These are phyloP conservation scores for Candida cerambycidarum DNA, from an alignment of 805 yeast genomes.

Conservation along the genomic window DNA sequence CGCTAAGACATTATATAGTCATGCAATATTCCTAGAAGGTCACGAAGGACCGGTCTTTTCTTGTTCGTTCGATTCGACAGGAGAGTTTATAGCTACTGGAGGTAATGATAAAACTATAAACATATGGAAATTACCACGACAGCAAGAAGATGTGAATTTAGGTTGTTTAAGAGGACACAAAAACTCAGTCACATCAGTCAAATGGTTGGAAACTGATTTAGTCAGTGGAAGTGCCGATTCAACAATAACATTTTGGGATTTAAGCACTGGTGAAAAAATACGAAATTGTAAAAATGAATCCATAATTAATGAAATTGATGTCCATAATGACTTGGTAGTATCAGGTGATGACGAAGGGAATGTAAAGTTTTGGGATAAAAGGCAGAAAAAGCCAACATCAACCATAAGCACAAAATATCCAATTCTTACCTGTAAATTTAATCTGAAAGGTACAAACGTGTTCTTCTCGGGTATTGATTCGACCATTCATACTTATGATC, in stretches of 20 bases:
- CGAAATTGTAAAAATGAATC: slow-evolving; percentile 43
- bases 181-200: slow-evolving; percentile 59
- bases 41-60: slow-evolving; percentile 56
- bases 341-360: slow-evolving; percentile 70
- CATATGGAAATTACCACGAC: slow-evolving; percentile 45
- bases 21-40: slow-evolving; percentile 37
- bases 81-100: slow-evolving; percentile 57
- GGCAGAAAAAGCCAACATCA: slow-evolving; percentile 47
- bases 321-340: slow-evolving; percentile 29
- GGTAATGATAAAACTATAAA: slow-evolving; percentile 56
- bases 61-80: slow-evolving; percentile 51
- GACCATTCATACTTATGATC: slow-evolving; percentile 57
- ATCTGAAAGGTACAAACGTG: slow-evolving; percentile 39
- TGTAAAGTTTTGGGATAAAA: slow-evolving; percentile 61
- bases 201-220: slow-evolving; percentile 51
- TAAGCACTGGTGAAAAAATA: slow-evolving; percentile 51
- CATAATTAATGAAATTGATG: slow-evolving; percentile 56
- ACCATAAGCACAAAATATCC: slow-evolving; percentile 55
- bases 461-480: slow-evolving; percentile 73
- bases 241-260: slow-evolving; percentile 63
- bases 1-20: slow-evolving; percentile 21
- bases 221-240: slow-evolving; percentile 61
- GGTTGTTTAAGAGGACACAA: slow-evolving; percentile 58
- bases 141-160: slow-evolving; percentile 32
- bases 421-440: slow-evolving; percentile 45